These are phyloP conservation scores for Scheffersomyces segobiensis DNA, from an alignment of 1,139 yeast genomes.

Conservation along the genomic window DNA sequence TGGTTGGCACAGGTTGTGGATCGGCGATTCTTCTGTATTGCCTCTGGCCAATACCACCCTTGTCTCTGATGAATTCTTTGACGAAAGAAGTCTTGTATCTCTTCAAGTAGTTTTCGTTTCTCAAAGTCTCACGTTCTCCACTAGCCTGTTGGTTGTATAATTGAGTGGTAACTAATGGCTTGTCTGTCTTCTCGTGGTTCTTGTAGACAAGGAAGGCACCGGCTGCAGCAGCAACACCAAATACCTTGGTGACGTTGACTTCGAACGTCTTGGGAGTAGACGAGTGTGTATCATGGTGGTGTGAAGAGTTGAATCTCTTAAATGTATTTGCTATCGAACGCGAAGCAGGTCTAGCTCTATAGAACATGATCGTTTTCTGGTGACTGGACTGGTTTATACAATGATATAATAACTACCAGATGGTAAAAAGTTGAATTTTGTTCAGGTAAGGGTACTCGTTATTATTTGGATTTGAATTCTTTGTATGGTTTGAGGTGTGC, in stretches of 20 bases:
- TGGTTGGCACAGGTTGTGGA: conserved; percentile 31
- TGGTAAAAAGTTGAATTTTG: not conserved
- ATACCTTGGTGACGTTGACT: conserved; percentile 41
- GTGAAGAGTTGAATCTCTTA: conserved; percentile 38
- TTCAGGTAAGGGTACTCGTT: not conserved
- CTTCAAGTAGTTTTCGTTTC: conserved; percentile 40
- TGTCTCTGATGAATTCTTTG: conserved; percentile 45
- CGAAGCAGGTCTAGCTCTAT: conserved; percentile 16
- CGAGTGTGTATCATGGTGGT: conserved; percentile 25
- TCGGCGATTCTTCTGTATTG: conserved; percentile 38
- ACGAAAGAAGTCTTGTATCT: conserved; percentile 45
- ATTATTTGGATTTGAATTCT: not conserved
- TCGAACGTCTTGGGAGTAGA: conserved; percentile 34
- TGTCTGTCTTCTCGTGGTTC: conserved; percentile 35
- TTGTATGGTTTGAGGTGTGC: not conserved
- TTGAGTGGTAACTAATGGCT: conserved; percentile 41
- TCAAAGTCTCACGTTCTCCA: conserved; percentile 34
- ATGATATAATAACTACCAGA: not conserved
- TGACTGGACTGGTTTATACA: not conserved
- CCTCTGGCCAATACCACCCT: conserved; percentile 49
- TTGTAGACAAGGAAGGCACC: conserved; percentile 43
- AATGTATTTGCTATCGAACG: conserved; percentile 17
- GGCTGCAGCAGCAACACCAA: conserved; percentile 43
- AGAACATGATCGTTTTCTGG: conserved; percentile 19
- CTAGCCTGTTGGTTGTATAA: conserved; percentile 36